Evolutionary conservation across 2,329 filamentous ascomycete species (phyloP).

Genomic region (Colletotrichum filicis): DNA sequence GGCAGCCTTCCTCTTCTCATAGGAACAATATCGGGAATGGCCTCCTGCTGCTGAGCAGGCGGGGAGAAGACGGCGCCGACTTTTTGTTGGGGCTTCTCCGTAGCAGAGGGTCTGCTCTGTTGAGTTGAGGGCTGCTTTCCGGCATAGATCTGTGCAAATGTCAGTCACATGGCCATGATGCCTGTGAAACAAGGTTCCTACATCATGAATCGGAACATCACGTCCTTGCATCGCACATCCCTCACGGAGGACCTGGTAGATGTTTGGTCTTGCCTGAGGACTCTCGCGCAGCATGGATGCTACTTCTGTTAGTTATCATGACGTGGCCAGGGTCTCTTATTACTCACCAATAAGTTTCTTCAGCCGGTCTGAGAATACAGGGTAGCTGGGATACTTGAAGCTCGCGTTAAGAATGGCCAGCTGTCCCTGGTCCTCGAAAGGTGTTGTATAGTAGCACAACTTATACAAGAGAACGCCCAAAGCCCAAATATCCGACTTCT

Average conservation of each 20-base stretch:
- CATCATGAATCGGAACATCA: constrained; percentile 88
- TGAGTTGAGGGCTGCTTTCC: constrained; percentile 72
- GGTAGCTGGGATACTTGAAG: constrained; percentile 90
- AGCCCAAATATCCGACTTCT: constrained; percentile 99
- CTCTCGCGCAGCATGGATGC: constrained; percentile 92
- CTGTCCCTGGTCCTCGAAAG: constrained; percentile 97
- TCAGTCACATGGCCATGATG: constrained; percentile 28
- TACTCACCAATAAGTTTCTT: constrained; percentile 86
- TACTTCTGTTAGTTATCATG: constrained; percentile 48
- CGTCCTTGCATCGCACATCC: constrained; percentile 89
- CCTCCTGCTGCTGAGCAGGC: constrained; percentile 75
- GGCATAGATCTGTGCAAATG: constrained; percentile 74
- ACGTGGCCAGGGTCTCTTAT: constrained; percentile 10
- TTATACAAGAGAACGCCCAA: constrained; percentile 96
- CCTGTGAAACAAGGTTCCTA: constrained; percentile 56
- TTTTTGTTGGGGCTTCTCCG: constrained; percentile 63
- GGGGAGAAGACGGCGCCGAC: constrained; percentile 86
- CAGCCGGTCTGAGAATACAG: constrained; percentile 87
- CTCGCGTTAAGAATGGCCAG: constrained; percentile 96
- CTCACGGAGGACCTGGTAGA: constrained; percentile 92
- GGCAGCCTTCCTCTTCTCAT: constrained; percentile 89
- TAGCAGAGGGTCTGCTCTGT: constrained; percentile 59
- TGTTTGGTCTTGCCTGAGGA: constrained; percentile 83
- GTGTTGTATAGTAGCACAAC: constrained; percentile 98
- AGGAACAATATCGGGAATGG: constrained; percentile 88